Evolutionary conservation across 2,329 filamentous ascomycete species (phyloP).

Genomic region (Orbilia javanica): DNA sequence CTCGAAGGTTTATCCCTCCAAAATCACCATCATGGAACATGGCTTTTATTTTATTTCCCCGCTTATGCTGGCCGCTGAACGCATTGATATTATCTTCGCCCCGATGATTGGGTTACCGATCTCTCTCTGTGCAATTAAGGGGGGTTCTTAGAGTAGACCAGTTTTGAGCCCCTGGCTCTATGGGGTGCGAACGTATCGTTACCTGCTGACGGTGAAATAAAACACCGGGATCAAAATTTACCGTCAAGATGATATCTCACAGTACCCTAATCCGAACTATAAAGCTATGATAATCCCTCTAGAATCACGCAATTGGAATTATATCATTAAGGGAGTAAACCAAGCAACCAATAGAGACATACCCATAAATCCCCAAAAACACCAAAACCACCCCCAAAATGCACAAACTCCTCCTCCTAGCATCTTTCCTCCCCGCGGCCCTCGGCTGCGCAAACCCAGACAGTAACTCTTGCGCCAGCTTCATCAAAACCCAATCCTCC

Average conservation of each 20-base stretch:
- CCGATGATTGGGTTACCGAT: no score
- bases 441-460: constrained; percentile 63
- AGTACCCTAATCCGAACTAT: constrained; percentile 12
- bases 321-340: neutral
- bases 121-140: no score
- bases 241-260: neutral
- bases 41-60: constrained; percentile 27
- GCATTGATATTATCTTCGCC: no score
- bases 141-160: neutral
- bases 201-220: constrained; percentile 49
- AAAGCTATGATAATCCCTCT: constrained; percentile 15
- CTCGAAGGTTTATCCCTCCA: neutral
- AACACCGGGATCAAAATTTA: constrained; percentile 40
- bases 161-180: neutral
- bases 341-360: no score
- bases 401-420: constrained; percentile 59
- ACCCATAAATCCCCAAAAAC: neutral
- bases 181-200: neutral
- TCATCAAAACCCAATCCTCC: constrained; percentile 60
- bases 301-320: constrained; percentile 15
- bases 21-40: constrained; percentile 8
- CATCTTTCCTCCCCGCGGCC: constrained; percentile 59
- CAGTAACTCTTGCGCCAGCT: constrained; percentile 63
- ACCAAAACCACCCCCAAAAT: constrained; percentile 5
- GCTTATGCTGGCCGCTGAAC: neutral